Conservation (phyloP, 192 early-diverging fungal genomes). For the Linnemannia hyalina region DNA sequence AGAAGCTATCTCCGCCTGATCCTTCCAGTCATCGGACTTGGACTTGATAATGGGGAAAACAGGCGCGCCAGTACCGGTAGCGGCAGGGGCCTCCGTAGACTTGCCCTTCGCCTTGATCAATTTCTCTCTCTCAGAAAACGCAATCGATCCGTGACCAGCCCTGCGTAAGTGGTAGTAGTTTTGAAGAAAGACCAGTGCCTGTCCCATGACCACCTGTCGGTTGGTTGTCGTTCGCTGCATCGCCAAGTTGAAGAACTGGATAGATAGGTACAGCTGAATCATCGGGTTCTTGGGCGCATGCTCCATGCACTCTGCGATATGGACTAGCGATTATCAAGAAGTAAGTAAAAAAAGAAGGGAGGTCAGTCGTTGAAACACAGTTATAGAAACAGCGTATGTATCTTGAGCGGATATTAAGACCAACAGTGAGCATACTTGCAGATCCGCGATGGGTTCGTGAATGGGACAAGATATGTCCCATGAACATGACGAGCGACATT, state of each 20-base stretch:
- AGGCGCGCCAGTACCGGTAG: background rate
- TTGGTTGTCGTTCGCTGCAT: conserved; percentile 80
- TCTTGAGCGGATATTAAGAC: background rate
- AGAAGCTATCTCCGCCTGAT: conserved; percentile 6
- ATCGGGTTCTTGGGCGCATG: conserved; percentile 76
- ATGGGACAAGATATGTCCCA: conserved; percentile 72
- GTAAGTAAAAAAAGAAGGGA: background rate
- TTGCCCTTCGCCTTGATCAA: conserved; percentile 9
- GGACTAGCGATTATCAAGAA: conserved; percentile 34
- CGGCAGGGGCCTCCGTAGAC: background rate
- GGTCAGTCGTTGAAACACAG: background rate
- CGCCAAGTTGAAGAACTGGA: conserved; percentile 73
- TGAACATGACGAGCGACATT: conserved; percentile 61
- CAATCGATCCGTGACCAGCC: conserved; percentile 29
- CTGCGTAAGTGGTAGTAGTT: conserved; percentile 41
- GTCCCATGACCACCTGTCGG: conserved; percentile 76
- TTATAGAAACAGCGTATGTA: background rate
- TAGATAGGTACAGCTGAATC: conserved; percentile 71
- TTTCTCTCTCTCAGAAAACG: conserved; percentile 23
- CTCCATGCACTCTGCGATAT: conserved; percentile 70
- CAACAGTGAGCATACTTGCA: conserved; percentile 61
- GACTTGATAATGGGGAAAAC: conserved; percentile 11
- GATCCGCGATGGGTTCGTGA: conserved; percentile 69
- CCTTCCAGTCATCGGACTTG: conserved; percentile 7
- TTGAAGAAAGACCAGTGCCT: conserved; percentile 50